Percentiles rank a stretch among this genome's conserved stretches.
phyloP scores from a whole-genome alignment of 2,329 filamentous ascomycete genomes.

The Cladosporium halotolerans region DNA sequence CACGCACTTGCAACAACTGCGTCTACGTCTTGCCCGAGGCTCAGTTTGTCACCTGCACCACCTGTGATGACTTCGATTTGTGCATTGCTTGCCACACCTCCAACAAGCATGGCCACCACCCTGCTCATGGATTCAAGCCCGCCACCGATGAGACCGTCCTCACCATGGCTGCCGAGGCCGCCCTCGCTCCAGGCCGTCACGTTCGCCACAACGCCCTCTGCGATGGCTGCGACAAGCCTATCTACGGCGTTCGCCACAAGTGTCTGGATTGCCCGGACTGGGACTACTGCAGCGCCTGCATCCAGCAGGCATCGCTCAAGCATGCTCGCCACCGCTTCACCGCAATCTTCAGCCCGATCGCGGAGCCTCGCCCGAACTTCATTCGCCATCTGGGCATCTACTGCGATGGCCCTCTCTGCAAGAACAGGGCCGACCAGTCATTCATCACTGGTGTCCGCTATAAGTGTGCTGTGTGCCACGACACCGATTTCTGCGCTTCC shows the following conservation, averaged over 20 bases:
- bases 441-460: conserved; percentile 81
- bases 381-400: conserved; percentile 75
- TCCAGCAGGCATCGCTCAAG: conserved; percentile 57
- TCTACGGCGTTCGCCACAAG: conserved; percentile 88
- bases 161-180: conserved; percentile 54
- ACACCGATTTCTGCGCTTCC: conserved; percentile 88
- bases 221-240: conserved; percentile 85
- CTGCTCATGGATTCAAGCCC: conserved; percentile 71
- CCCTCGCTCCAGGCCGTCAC: conserved; percentile 74
- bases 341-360: conserved; percentile 71
- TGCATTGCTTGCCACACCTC: conserved; percentile 74
- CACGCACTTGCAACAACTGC: conserved; percentile 68
- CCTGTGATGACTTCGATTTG: conserved; percentile 86
- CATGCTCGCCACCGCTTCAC: conserved; percentile 87
- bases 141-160: conserved; percentile 59
- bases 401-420: conserved; percentile 89
- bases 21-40: conserved; percentile 60
- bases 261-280: conserved; percentile 95
- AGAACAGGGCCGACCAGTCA: conserved; percentile 43
- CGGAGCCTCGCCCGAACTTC: conserved; percentile 37
- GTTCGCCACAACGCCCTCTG: conserved; percentile 82
- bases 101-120: conserved; percentile 83
- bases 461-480: conserved; percentile 95
- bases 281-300: conserved; percentile 83
- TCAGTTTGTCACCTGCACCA: conserved; percentile 76